Evolutionary conservation across 2,329 filamentous ascomycete genomes (phyloP).

Genomic region (Pezicula rhizophila): DNA sequence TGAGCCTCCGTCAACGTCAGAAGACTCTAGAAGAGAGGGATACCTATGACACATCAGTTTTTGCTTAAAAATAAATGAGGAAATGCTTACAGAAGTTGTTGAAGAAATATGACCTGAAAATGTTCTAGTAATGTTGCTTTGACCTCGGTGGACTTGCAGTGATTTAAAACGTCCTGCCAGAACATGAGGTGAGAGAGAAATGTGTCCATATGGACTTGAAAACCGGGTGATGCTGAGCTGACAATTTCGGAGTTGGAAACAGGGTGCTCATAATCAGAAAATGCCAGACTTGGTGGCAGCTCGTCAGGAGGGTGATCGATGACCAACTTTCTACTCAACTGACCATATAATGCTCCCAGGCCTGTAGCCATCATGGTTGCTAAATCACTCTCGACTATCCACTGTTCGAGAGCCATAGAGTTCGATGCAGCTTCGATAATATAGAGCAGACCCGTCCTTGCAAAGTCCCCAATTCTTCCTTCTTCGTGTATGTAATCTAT

Average conservation of each 20-base stretch:
- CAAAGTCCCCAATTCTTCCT: slow-evolving; percentile 91
- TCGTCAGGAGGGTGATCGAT: slow-evolving; percentile 70
- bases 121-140: slow-evolving; percentile 91
- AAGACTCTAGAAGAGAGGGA: slow-evolving; percentile 91
- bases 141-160: slow-evolving; percentile 87
- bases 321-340: slow-evolving; percentile 70
- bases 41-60: slow-evolving; percentile 52
- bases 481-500: slow-evolving; percentile 97
- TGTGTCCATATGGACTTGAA: slow-evolving; percentile 81
- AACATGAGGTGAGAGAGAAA: slow-evolving; percentile 94
- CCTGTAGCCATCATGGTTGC: slow-evolving; percentile 97
- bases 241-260: slow-evolving; percentile 65
- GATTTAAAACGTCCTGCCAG: slow-evolving; percentile 97
- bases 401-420: slow-evolving; percentile 78
- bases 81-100: slow-evolving; percentile 73
- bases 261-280: slow-evolving; percentile 82
- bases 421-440: slow-evolving; percentile 89
- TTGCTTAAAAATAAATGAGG: neutral
- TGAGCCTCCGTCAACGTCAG: slow-evolving; percentile 92
- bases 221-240: slow-evolving; percentile 66
- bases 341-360: slow-evolving; percentile 68
- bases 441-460: slow-evolving; percentile 86
- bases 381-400: slow-evolving; percentile 95
- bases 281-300: slow-evolving; percentile 74
- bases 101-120: slow-evolving; percentile 92